Evolutionary conservation across 116 monocot species (phyloP).

Genomic region (Phalaenopsis hybrid): DNA sequence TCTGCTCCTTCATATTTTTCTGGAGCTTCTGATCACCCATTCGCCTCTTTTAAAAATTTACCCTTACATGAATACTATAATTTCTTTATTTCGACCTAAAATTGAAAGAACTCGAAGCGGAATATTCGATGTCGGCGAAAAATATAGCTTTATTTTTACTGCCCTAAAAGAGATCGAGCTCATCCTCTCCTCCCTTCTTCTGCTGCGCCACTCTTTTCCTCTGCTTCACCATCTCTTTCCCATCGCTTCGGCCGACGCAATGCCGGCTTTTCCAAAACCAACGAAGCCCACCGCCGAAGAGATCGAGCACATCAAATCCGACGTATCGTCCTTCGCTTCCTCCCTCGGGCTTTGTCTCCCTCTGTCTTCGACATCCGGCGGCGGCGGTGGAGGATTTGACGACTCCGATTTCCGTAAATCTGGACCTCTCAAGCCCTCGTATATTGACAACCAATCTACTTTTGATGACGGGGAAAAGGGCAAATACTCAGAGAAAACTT

Average conservation of each 20-base stretch:
- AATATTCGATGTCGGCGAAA: too few relatives aligned
- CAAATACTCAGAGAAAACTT: not conserved
- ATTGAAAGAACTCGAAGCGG: too few relatives aligned
- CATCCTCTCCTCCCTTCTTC: not conserved
- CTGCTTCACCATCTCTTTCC: not conserved
- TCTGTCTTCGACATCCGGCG: constrained; percentile 11
- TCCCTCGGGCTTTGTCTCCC: constrained; percentile 55
- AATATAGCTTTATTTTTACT: too few relatives aligned
- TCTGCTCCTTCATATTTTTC: too few relatives aligned
- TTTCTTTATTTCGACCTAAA: too few relatives aligned
- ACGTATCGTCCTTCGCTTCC: constrained; percentile 77
- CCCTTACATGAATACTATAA: too few relatives aligned
- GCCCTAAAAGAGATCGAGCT: too few relatives aligned
- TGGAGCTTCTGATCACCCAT: too few relatives aligned
- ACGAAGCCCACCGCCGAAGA: constrained; percentile 28
- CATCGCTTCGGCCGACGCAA: not conserved
- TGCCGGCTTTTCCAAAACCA: constrained; percentile 17
- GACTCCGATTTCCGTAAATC: constrained; percentile 69
- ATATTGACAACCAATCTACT: not conserved
- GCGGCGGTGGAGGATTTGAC: constrained; percentile 15
- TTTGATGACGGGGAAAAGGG: not conserved
- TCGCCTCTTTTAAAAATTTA: too few relatives aligned
- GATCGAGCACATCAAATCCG: constrained; percentile 51
- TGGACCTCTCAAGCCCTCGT: constrained; percentile 56
- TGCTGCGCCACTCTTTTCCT: not conserved